A percentile compares a stretch with the other conserved stretches of the same genome.
Evolutionary conservation across 2,329 filamentous ascomycete species (phyloP).

Genomic region (Neocucurbitaria cava): DNA sequence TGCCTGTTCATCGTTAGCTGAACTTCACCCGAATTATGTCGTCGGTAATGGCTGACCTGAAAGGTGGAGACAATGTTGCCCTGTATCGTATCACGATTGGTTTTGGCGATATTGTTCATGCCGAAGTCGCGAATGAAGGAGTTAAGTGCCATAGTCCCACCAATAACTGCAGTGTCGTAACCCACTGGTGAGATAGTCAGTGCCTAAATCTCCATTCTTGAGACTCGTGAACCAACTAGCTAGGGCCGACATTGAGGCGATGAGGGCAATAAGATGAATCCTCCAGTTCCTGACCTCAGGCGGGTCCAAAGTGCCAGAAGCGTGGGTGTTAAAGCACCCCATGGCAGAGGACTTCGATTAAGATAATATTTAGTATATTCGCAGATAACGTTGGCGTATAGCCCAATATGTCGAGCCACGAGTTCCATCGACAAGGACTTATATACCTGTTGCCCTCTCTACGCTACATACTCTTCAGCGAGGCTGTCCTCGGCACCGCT

Average conservation of each 20-base stretch:
- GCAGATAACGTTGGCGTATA: background rate
- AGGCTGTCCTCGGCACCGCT: conserved; percentile 11
- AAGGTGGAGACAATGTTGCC: conserved; percentile 51
- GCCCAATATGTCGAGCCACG: background rate
- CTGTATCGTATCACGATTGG: conserved; percentile 45
- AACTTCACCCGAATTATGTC: background rate
- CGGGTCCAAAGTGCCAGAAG: conserved; percentile 42
- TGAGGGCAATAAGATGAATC: conserved; percentile 43
- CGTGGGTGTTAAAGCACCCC: conserved; percentile 41
- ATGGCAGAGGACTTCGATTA: conserved; percentile 7
- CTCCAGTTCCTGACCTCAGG: conserved; percentile 47
- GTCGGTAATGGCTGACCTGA: conserved; percentile 24
- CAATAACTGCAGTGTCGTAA: conserved; percentile 48
- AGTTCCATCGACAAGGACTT: background rate
- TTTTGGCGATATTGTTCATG: conserved; percentile 36
- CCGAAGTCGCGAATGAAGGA: conserved; percentile 49
- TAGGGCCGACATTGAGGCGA: conserved; percentile 48
- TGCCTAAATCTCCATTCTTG: background rate
- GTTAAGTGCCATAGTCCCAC: conserved; percentile 50
- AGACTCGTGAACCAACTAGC: conserved; percentile 31
- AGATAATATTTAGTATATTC: too few relatives aligned
- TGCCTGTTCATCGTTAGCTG: conserved; percentile 12
- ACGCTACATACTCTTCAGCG: conserved; percentile 12
- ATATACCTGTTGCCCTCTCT: conserved; percentile 1
- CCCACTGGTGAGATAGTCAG: conserved; percentile 30